phyloP scores from a whole-genome alignment of 2,329 filamentous ascomycete species.

The Dryadomyces sulphureus region DNA sequence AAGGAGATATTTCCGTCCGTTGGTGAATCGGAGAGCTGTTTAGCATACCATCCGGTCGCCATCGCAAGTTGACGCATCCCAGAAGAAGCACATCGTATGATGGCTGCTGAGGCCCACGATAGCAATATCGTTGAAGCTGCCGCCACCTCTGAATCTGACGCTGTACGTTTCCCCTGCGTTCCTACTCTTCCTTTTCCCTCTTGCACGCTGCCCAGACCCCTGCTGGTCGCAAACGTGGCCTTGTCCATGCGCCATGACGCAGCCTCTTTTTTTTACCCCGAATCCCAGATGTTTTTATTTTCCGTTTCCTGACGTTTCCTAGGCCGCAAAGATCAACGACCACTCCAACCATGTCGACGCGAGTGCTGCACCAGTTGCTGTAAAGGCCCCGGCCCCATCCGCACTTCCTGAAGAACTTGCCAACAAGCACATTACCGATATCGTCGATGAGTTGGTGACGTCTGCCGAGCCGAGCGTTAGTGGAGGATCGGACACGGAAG shows the following conservation, averaged over 20 bases:
- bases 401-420: conserved; percentile 33
- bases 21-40: conserved; percentile 8
- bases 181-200: background rate
- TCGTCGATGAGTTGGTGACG: conserved; percentile 42
- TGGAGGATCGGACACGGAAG: conserved; percentile 64
- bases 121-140: conserved; percentile 38
- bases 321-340: conserved; percentile 21
- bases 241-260: too few relatives aligned
- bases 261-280: background rate
- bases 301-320: conserved; percentile 9
- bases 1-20: conserved; percentile 6
- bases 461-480: conserved; percentile 55
- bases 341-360: conserved; percentile 32
- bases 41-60: conserved; percentile 7
- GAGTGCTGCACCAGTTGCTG: conserved; percentile 23
- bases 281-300: background rate
- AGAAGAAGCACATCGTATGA: conserved; percentile 39
- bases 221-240: too few relatives aligned
- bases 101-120: conserved; percentile 47
- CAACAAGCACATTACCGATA: conserved; percentile 41
- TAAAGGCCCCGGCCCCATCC: conserved; percentile 29
- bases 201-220: too few relatives aligned
- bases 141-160: conserved; percentile 29
- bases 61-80: conserved; percentile 7
- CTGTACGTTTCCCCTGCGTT: conserved; percentile 22